Base-by-base conservation (phyloP, 345 rosid species). In the Eutrema japonicum region DNA sequence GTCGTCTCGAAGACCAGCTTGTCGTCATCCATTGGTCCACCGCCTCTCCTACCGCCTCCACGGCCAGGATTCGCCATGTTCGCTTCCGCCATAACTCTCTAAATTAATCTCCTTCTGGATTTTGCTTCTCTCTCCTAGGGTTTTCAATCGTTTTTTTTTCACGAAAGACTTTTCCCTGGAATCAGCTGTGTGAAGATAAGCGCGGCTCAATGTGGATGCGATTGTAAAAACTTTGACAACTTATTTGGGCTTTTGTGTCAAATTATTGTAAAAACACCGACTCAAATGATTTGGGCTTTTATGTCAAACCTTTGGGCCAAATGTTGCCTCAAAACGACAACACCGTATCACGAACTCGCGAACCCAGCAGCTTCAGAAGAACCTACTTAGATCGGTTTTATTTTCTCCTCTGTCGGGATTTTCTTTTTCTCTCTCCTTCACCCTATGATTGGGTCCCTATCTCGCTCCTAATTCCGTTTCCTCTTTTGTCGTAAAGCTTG, bases 1-100 rank as follows among this genome's bases (percentile, higher is more conserved):
- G 94, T 87, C 29, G 99, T 92, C 82, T 95, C 94, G 72, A 92
- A 92, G 22, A 85, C 88, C 68, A 92, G 50, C 81, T 85, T 87
- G 3, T 84, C 90, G 64, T 86, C 88, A 33, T 84, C 84, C 54
- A 78, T 79, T 35, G 48, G 32, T 60, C 76, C 68, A 6, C 70
- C 78, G 56, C 82, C 86, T 83, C 80, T 84, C 63, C 76, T 77
- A 18, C 74, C 87, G 67, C 57, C 82, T 73, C 45, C 82, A 55
- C 82, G 74, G 72, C 88, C 33, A n/a, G 78, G 55, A 78, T 78
- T 75, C 26, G 26, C 26, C 26, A 22, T 22, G 26, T 22, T 22
- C 57, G 72, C 72, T 54, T 77, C 40, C 56, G 78, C 82, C 82
- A 79, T 79, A 4, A 6, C 37, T 63, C 27, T 16, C 64, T 29